A percentile compares a stretch with the other conserved stretches of the same genome.
These are phyloP conservation scores for Penicillium corylophilum DNA, from an alignment of 2,329 filamentous ascomycete species.

Conservation along the genomic window DNA sequence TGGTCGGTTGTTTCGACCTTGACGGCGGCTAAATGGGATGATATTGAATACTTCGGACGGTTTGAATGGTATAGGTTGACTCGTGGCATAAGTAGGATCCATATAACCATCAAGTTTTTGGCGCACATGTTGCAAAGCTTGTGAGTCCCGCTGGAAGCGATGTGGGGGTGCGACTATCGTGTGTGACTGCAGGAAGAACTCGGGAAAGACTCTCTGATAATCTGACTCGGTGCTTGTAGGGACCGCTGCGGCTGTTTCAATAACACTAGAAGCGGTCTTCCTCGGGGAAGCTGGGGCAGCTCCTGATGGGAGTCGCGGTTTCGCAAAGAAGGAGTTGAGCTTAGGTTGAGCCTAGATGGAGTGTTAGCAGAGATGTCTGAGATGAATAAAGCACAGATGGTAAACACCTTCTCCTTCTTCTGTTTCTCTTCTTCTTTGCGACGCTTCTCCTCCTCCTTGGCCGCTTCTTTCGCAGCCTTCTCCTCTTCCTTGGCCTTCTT, in stretches of 20 bases:
- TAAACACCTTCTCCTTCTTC: constrained; percentile 48
- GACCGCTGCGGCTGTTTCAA: constrained; percentile 10
- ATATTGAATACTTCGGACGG: constrained; percentile 39
- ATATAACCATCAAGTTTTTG: constrained; percentile 48
- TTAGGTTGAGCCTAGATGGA: constrained; percentile 48
- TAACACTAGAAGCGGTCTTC: constrained; percentile 14
- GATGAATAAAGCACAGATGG: constrained; percentile 1
- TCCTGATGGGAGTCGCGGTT: constrained; percentile 35
- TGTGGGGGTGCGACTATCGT: constrained; percentile 65
- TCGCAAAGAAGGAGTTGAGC: constrained; percentile 52
- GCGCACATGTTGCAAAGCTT: constrained; percentile 56
- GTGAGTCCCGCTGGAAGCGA: constrained; percentile 58
- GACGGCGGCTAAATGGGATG: constrained; percentile 38
- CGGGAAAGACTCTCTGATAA: constrained; percentile 72
- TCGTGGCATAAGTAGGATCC: constrained; percentile 13
- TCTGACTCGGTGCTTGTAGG: constrained; percentile 43
- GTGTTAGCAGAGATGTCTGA: constrained; percentile 14
- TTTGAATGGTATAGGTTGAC: constrained; percentile 24
- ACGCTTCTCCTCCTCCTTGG: constrained; percentile 45
- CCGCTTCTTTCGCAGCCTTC: constrained; percentile 42
- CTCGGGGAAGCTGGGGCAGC: constrained; percentile 30
- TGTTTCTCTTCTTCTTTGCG: constrained; percentile 50
- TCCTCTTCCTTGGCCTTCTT: constrained; percentile 46
- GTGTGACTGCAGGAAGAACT: constrained; percentile 75
- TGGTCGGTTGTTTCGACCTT: constrained; percentile 32